Conservation (phyloP, 345 rosid species). For the Streptanthus diversifolius region DNA sequence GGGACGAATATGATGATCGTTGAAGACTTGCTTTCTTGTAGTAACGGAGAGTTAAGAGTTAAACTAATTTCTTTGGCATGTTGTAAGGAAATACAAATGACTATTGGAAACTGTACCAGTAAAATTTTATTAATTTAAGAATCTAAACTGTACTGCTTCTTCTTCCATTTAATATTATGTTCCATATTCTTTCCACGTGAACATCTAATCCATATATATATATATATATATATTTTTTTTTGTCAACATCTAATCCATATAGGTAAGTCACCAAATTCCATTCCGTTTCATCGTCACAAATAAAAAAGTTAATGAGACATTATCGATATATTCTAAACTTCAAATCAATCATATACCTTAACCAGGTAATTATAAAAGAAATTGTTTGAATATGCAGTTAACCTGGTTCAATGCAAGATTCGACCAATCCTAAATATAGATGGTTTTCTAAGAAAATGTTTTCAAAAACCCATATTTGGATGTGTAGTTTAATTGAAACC, state of each 20-base stretch:
- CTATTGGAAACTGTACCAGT: not conserved
- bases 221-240: too few relatives aligned
- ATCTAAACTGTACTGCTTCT: not conserved
- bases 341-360: not conserved
- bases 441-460: not conserved
- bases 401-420: not conserved
- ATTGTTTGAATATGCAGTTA: not conserved
- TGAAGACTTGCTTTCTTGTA: too few relatives aligned
- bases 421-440: not conserved
- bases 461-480: not conserved
- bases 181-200: constrained; percentile 18
- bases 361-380: not conserved
- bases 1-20: too few relatives aligned
- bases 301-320: not conserved
- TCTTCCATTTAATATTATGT: constrained; percentile 6
- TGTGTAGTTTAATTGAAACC: not conserved
- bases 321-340: not conserved
- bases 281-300: constrained; percentile 4
- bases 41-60: not conserved
- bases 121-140: not conserved
- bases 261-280: constrained; percentile 16
- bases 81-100: not conserved
- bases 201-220: constrained; percentile 25
- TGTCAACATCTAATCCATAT: constrained; percentile 27
- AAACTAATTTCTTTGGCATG: not conserved